Percentiles rank a stretch among this genome's conserved stretches.
These are phyloP conservation scores for Parasitella parasitica DNA, from an alignment of 371 early-diverging fungal genomes.

Conservation along the genomic window DNA sequence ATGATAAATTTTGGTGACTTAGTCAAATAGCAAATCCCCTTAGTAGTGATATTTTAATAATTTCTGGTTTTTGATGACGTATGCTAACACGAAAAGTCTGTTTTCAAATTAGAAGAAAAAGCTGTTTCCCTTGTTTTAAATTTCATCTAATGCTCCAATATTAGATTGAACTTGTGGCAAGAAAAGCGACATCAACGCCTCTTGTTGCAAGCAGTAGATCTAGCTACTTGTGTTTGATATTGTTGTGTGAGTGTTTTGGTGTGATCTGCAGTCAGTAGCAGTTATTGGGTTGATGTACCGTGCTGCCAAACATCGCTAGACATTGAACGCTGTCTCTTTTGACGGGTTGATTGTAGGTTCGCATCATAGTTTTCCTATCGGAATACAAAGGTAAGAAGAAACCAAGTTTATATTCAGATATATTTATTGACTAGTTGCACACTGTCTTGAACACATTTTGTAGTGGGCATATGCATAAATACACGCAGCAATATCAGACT, in stretches of 20 bases:
- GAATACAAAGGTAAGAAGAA: not conserved
- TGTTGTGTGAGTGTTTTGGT: conserved; percentile 8
- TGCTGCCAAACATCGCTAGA: conserved; percentile 19
- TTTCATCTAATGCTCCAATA: conserved; percentile 8
- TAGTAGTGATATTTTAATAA: not conserved
- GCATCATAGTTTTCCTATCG: conserved; percentile 1
- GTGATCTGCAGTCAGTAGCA: conserved; percentile 10
- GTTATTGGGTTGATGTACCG: conserved; percentile 15
- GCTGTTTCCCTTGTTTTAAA: not conserved
- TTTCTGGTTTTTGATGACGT: no score
- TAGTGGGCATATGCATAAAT: not conserved
- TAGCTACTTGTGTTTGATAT: conserved; percentile 15
- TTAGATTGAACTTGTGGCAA: conserved; percentile 16
- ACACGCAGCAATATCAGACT: conserved; percentile 6
- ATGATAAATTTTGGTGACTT: not conserved
- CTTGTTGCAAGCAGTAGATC: conserved; percentile 18
- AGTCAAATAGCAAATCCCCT: not conserved
- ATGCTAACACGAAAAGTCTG: no score
- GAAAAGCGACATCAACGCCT: conserved; percentile 16
- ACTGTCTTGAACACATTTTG: conserved; percentile 1
- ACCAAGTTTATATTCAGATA: not conserved
- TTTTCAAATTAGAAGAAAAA: not conserved
- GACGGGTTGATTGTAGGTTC: conserved; percentile 8
- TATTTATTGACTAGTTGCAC: conserved; percentile 2
- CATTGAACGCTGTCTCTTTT: conserved; percentile 10